Base-by-base conservation (phyloP, 2,329 filamentous ascomycete genomes). In the Ophiostoma pallidulum region DNA sequence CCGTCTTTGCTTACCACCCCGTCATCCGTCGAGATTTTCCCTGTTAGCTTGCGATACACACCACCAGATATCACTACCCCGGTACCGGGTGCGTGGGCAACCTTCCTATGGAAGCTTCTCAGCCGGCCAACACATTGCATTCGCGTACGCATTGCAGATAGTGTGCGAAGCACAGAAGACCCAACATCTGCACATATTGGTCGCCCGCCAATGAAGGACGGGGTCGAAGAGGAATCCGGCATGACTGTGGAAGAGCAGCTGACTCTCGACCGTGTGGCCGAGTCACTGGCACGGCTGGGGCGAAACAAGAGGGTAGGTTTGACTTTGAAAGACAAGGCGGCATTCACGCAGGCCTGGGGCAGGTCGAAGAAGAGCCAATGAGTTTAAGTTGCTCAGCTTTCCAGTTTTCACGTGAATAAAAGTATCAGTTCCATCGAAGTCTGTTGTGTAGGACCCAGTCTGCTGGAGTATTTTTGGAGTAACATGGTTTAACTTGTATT, bases 21-120 rank as follows among this genome's bases (percentile, higher is more conserved):
- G 0, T 63, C 77, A 6, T 71, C 75, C 46, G 82, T 82, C 8
- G 84, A 82, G 60, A 87, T 98, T 56, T 97, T 94, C 67, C 90
- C 92, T 1, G 76, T 98, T 51, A 94, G 84, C 63, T 71, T 98
- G 53, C 81, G 90, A 45, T 98, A 97, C 64, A 85, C 87, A 0
- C 86, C 91, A 0, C 76, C 84, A 4, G 90, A 97, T 61, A 82
- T 97, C 50, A 94, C 91, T 0, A 96, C 92, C 0, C 91, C 92
- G 0, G 70, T 98, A 0, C 90, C 92, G 0, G 80, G 83, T 12
- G 74, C 75, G 24, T 89, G 86, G 64, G 44, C 76, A 6, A 68
- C 69, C 2, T 96, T 96, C 62, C 60, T 96, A 8, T 98, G 90
- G 89, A 84, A 82, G 45, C 71, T 97, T 8, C 78, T 95, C 29